Base-by-base conservation (phyloP, 2,329 filamentous ascomycete genomes). In the Neofusicoccum cordaticola region DNA sequence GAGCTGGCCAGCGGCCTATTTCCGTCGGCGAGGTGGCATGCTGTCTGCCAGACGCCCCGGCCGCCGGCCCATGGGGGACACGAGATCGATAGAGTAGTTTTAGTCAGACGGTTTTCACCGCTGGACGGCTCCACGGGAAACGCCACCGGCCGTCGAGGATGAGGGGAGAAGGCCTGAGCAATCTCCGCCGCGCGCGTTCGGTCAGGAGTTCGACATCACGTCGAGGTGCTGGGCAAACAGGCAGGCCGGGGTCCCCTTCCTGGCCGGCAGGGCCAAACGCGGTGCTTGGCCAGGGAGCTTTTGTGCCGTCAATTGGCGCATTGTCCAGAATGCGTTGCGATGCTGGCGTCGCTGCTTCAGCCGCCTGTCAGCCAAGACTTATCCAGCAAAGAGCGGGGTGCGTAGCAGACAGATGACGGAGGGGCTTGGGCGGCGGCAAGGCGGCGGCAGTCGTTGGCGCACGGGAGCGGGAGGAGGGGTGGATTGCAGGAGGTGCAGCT, bases 91-190 rank as follows among this genome's bases (percentile, higher is more conserved):
- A 39, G 12, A 5, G 51, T 17, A 12, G 27, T 7, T 22, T 17
- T 1, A 2, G 13, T 37, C 44, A 15, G 11, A n/a, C 27, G 5
- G 5, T 15, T 3, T 47, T 35, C n/a, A 50, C 53, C 39, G 53
- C 19, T 27, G 17, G 9, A 17, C 11, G 27, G 7, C 12, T 19
- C 17, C 9, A 31, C 27, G 27, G 19, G 8, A 22, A 44, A 15
- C 53, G 53, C 53, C 53, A 45, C 53, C 41, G 15, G 4, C 17
- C 22, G 53, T 22, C 34, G 53, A 44, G 27, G 9, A 8, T 15
- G 56, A 60, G 56, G 41, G 41, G 56, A 22, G 37, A 47, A 22
- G 56, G 42, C 56, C 42, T 60, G 56, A 34, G 41, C 15, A 60
- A 60, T 60, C 34, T 60, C 56, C 56, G 56, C n/a, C 7, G 56